phyloP scores from a whole-genome alignment of 306 rosid genomes.

The Fragaria ananassa region DNA sequence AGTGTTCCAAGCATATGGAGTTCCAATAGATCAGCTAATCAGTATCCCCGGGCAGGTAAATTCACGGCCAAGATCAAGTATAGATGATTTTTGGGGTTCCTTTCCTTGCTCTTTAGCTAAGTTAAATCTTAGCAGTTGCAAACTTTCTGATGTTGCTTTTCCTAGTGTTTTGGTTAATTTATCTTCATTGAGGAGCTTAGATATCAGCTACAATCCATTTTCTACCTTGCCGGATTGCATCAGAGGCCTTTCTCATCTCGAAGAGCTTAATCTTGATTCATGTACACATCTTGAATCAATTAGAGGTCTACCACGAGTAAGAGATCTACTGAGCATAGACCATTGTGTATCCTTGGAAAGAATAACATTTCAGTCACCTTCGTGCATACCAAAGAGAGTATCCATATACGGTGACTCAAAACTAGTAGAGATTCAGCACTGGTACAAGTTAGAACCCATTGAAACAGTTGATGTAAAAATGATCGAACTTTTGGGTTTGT shows the following conservation, averaged over 20 bases:
- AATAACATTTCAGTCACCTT: background rate
- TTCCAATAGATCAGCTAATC: background rate
- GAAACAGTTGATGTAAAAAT: background rate
- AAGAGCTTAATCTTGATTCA: accelerated
- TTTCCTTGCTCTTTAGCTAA: background rate
- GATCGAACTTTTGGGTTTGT: background rate
- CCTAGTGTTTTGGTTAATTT: background rate
- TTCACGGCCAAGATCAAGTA: background rate
- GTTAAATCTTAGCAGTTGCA: background rate
- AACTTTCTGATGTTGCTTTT: background rate
- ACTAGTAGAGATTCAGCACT: background rate
- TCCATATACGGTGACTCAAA: too few species aligned
- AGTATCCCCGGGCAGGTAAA: background rate
- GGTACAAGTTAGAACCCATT: background rate
- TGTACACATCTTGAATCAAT: background rate
- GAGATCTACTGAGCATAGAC: accelerated
- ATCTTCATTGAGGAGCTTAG: background rate
- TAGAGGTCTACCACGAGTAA: background rate
- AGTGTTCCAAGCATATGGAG: background rate
- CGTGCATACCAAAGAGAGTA: background rate
- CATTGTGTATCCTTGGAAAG: background rate
- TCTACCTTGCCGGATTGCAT: background rate
- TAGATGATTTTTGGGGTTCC: background rate
- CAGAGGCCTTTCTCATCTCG: background rate
- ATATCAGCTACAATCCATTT: background rate